phyloP scores from a whole-genome alignment of 2,329 filamentous ascomycete genomes.

The Diplodia mutila region DNA sequence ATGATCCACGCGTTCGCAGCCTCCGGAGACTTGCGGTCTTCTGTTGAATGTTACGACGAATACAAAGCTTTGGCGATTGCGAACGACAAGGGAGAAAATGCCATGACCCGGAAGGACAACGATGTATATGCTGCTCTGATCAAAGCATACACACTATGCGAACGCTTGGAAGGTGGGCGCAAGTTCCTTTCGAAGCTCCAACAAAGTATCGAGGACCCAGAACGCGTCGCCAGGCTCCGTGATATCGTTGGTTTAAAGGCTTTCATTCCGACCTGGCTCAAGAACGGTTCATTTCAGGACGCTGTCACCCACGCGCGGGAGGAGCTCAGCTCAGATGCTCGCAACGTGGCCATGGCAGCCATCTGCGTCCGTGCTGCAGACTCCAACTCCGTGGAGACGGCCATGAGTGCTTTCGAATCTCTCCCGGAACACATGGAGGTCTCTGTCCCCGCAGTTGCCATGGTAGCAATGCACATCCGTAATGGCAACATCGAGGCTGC shows the following conservation, averaged over 20 bases:
- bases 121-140: conserved; percentile 91
- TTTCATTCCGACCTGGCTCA: conserved; percentile 77
- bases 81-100: conserved; percentile 73
- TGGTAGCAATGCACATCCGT: conserved; percentile 85
- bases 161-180: conserved; percentile 77
- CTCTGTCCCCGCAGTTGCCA: conserved; percentile 68
- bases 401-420: conserved; percentile 59
- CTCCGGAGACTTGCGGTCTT: conserved; percentile 79
- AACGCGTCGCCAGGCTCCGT: conserved; percentile 65
- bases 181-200: conserved; percentile 85
- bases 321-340: conserved; percentile 61
- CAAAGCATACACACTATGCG: conserved; percentile 82
- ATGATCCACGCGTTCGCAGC: conserved; percentile 95
- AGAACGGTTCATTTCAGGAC: conserved; percentile 70
- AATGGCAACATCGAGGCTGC: conserved; percentile 77
- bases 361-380: conserved; percentile 83
- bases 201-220: conserved; percentile 53
- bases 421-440: conserved; percentile 51
- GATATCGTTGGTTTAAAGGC: conserved; percentile 73
- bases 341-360: conserved; percentile 67
- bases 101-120: conserved; percentile 73
- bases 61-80: conserved; percentile 88
- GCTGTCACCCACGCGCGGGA: conserved; percentile 74
- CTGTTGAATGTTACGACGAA: conserved; percentile 93
- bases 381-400: conserved; percentile 69